These are phyloP conservation scores for Nicotiana obtusifolia DNA, from an alignment of 257 asterid species.

Conservation along the genomic window DNA sequence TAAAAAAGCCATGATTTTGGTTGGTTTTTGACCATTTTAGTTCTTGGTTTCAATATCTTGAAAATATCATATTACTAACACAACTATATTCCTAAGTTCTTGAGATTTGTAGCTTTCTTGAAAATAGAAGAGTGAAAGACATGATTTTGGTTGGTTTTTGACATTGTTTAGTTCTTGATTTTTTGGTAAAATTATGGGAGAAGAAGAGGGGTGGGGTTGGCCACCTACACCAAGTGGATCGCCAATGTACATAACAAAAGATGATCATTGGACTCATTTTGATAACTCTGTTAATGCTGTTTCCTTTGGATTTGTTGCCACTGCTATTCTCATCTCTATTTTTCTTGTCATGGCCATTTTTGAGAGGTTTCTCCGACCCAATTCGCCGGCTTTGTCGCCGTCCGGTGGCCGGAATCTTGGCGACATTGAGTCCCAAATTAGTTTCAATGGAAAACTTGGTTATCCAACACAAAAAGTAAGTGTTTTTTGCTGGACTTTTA, in stretches of 20 bases:
- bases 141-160: background rate
- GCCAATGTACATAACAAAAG: constrained; percentile 49
- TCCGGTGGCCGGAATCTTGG: constrained; percentile 26
- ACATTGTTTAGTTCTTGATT: background rate
- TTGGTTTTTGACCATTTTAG: background rate
- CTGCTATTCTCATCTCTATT: constrained; percentile 89
- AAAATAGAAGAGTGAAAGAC: background rate
- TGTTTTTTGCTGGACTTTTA: background rate
- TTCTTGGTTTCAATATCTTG: background rate
- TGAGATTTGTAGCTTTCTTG: background rate
- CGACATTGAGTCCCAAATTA: constrained; percentile 53
- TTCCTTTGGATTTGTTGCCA: constrained; percentile 91
- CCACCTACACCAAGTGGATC: constrained; percentile 50
- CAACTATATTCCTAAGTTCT: background rate
- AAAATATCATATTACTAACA: background rate
- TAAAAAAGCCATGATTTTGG: background rate
- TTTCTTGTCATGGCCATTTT: constrained; percentile 90
- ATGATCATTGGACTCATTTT: constrained; percentile 82
- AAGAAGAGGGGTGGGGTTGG: constrained; percentile 58
- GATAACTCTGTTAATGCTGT: constrained; percentile 86
- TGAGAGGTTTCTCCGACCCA: constrained; percentile 66
- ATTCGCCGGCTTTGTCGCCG: constrained; percentile 45
- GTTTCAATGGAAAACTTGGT: constrained; percentile 45
- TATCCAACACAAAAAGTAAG: constrained; percentile 71
- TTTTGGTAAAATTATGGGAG: constrained; percentile 39